Base-by-base conservation (phyloP, 176 grass and related monocot genomes). In the Hordeum marinum region DNA sequence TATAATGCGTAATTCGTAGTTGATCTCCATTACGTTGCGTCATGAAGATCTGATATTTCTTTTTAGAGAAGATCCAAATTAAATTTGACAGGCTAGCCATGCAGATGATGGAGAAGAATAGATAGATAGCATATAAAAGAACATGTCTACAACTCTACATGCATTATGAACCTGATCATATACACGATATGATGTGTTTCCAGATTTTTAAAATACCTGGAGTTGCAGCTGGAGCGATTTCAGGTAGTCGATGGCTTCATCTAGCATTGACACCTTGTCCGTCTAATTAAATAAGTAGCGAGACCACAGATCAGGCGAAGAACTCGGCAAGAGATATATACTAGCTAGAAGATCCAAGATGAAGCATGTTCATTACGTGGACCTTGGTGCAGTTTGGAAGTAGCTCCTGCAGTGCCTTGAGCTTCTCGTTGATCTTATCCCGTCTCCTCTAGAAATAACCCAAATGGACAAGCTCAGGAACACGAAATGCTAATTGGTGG, bases 401-500 rank as follows among this genome's bases (percentile, higher is more conserved):
- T 37, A 95, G 50, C 82, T 95, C 93, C 73, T 95, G 85, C 24
- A 95, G 86, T 24, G 93, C 90, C 70, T 95, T 95, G 14, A 95
- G 77, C 88, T 92, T 95, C 83, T 95, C 90, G 62, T 95, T 95
- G 79, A 95, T 95, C 84, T 7, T 95, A 77, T 95, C 93, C 79
- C 93, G 88, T 86, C 93, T 90, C 83, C 90, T 88, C 93, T 29
- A 2, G 29, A 29, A 29, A 29, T 29, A 29, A 29, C 29, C 29
- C 29, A 29, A 29, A 29, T 29, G 29, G 29, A 29, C 29, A 29
- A 29, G 29, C 29, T 29, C 29, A 29, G 27, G 8, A 42, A 67
- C 46, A 25, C 3, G 75, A 32, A 73, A 80, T 84, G 58, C 74
- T 69, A 27, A 63, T 23, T 11, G 64, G 66, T 72, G 11, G 20